Evolutionary conservation across 495 filamentous ascomycete species (phyloP), one percentile per base, ranked within the genome.

Genomic region (Lophiotrema nucula): DNA sequence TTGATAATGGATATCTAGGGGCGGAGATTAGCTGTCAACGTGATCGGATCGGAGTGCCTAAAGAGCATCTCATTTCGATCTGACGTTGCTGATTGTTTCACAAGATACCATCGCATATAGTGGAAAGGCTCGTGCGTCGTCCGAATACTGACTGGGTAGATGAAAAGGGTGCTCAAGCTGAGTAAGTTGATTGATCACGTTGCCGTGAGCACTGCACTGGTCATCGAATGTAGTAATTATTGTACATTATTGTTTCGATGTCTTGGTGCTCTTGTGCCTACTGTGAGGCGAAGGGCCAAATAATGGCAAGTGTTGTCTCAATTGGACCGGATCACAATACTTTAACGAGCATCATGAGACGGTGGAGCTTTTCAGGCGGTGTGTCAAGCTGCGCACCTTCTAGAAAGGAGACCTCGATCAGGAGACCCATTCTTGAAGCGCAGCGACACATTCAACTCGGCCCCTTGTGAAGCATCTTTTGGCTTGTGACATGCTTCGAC

Each of bases 41-140:
- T 47, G 43, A 28, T 19, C 43, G 54, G 44, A 39, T 39, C 31
- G 35, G 23, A 43, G 54, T 39, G 54, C 45, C 54, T 48, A 49
- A 49, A 24, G 12, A 43, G 45, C n/a, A 50, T 50, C 54, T 38
- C 10, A 25, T 3, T 27, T 19, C 21, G 35, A 11, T 22, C 1
- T 48, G 42, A 27, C 35, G 19, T 23, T 16, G 15, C 37, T 11
- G 18, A 31, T 27, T 49, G 50, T 60, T 60, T 49, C 57, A 48
- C 46, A 33, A 58, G 46, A 58, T 44, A 24, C 23, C 22, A 18
- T 42, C 10, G 22, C 19, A 43, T 43, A 43, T 11, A 13, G 18
- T 21, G 10, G 10, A 6, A 12, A 43, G 18, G 10, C 39, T 10
- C 19, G 39, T 43, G 39, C 8, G 39, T 21, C 39, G n/a, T n/a